Base-by-base conservation (phyloP, 2,329 filamentous ascomycete genomes). In the Leptographium radiaticola region DNA sequence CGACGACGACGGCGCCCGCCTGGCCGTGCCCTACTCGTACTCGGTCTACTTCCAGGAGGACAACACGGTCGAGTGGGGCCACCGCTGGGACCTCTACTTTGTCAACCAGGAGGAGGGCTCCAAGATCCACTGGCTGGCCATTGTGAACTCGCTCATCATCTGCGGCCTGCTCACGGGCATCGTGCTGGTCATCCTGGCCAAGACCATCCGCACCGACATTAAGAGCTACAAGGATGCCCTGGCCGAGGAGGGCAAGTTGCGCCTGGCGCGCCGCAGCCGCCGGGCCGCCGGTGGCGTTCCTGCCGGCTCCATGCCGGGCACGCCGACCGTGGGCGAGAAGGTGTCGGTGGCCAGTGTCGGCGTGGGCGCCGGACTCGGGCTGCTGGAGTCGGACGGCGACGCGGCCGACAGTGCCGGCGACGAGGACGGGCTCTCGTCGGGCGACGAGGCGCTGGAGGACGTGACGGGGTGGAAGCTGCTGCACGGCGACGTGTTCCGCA, bases 31-130 rank as follows among this genome's bases (percentile, higher is more conserved):
- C 0, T 94, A 90, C 68, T 87, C 87, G 0, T 95, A 95, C 69
- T 91, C 88, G 4, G 85, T 95, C 15, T 94, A 93, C 68, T 95
- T 89, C 71, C 83, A 87, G 51, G 86, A 94, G 65, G 87, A 94
- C 57, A 79, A 84, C 44, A 80, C 76, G 20, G 73, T 94, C 51
- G 87, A 93, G 59, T 95, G 89, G 89, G 74, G 76, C 54, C 87
- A 84, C 61, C 80, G 89, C 53, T 95, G 89, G 89, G 87, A 94
- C 62, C 71, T 91, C 53, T 95, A 94, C 67, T 94, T 95, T 69
- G 86, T 86, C 56, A 89, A 91, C 66, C 87, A 93, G 64, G 84
- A 88, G 55, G 87, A 91, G 60, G 86, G 86, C 47, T 83, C 80
- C 31, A 83, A 81, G 64, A 87, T 91, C 30, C 89, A 95, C 65